Evolutionary conservation across 2,329 filamentous ascomycete species (phyloP), one percentile per base, ranked within the genome.

Genomic region (Fusarium setosum): DNA sequence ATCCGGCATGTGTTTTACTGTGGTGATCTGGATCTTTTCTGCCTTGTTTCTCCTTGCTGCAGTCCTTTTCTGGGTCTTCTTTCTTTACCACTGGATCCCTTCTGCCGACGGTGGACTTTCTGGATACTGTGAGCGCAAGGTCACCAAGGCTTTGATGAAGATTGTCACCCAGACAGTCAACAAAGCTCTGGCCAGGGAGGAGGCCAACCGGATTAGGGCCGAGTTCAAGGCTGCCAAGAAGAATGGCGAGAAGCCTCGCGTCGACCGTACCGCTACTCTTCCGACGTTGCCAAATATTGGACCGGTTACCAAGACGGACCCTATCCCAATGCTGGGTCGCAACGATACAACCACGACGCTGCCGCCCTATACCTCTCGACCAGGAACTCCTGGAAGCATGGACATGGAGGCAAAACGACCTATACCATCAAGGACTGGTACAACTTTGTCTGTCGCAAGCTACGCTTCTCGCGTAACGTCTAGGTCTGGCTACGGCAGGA

Each of bases 1-100:
- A 50, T 92, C 90, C 35, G 90, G 93, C 77, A 98, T 98, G 96
- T 81, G 94, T 65, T 98, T 97, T 79, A 97, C 95, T 4, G 77
- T 97, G 20, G 76, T 97, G 54, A 88, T 98, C 69, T 98, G 95
- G 95, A 84, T 94, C 13, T 89, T 98, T 70, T 91, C 92, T 1
- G 86, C 92, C 6, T 75, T 98, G 3, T 89, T 87, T 40, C 83
- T 98, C 49, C 80, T 95, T n/a, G 74, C 92, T 10, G 93, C 92
- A 0, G 81, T 89, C 20, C 72, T 96, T 2, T 89, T 97, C 61
- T 98, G 97, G 78, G 78, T 97, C 34, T 87, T 93, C 72, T 99
- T 97, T 77, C 85, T 99, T 6, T 97, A 92, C 87, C 92, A 96
- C 77, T 96, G 95, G 79, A 95, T 99, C 62, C 94, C 94, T 2